A percentile compares a stretch with the other conserved stretches of the same genome.
Conservation (phyloP, 306 rosid genomes). For the Calophaca sinica region DNA sequence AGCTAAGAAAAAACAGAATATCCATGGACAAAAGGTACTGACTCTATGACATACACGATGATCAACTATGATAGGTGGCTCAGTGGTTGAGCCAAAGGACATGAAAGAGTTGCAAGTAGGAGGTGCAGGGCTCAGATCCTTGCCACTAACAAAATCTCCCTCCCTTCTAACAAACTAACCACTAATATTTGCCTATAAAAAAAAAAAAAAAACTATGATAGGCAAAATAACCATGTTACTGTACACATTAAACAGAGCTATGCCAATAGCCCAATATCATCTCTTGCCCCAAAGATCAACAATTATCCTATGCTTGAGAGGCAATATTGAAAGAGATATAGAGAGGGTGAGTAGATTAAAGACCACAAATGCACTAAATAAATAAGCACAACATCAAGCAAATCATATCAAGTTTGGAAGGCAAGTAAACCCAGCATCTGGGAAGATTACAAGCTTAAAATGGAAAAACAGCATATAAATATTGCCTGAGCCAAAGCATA, state of each 20-base stretch:
- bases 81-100: too few relatives aligned
- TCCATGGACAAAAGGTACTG: slow-evolving; percentile 15
- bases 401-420: slow-evolving; percentile 37
- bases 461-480: slow-evolving; percentile 34
- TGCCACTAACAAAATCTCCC: too few relatives aligned
- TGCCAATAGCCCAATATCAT: background rate
- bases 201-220: background rate
- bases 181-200: too few relatives aligned
- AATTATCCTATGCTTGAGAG: slow-evolving; percentile 19
- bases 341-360: background rate
- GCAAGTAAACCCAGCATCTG: slow-evolving; percentile 28
- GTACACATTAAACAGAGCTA: background rate
- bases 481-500: slow-evolving; percentile 93
- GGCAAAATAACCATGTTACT: slow-evolving; percentile 21
- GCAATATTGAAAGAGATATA: background rate
- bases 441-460: slow-evolving; percentile 28
- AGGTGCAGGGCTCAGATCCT: too few relatives aligned
- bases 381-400: slow-evolving; percentile 38
- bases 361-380: slow-evolving; percentile 17
- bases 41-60: slow-evolving; percentile 9
- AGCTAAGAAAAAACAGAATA: slow-evolving; percentile 7
- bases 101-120: too few relatives aligned
- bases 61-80: background rate
- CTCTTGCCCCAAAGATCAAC: slow-evolving; percentile 7
- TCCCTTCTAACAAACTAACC: too few relatives aligned